phyloP scores from a whole-genome alignment of 2,329 filamentous ascomycete species.

The Pseudocercospora cruenta region DNA sequence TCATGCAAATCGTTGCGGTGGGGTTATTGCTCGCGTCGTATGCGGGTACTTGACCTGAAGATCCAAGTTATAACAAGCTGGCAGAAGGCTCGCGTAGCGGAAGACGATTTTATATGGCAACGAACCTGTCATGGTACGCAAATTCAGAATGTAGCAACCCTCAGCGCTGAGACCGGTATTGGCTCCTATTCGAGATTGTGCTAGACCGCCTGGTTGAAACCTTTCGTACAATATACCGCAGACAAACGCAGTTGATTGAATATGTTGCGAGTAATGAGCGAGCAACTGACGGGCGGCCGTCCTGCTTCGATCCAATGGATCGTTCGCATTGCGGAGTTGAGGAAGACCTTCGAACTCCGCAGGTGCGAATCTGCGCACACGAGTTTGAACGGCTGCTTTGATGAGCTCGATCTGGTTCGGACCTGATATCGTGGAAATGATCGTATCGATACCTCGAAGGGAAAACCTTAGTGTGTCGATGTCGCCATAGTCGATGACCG shows the following conservation, averaged over 20 bases:
- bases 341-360: conserved; percentile 74
- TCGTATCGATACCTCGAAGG: conserved; percentile 72
- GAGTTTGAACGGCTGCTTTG: conserved; percentile 66
- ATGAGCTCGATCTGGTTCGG: conserved; percentile 70
- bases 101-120: neutral
- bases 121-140: conserved; percentile 50
- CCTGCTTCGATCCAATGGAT: conserved; percentile 65
- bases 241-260: conserved; percentile 71
- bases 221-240: conserved; percentile 78
- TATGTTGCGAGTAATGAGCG: conserved; percentile 58
- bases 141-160: conserved; percentile 69
- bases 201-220: conserved; percentile 70
- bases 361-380: conserved; percentile 71
- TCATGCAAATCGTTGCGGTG: conserved; percentile 64
- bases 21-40: conserved; percentile 55
- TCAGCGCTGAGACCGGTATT: conserved; percentile 56
- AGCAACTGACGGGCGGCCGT: conserved; percentile 61
- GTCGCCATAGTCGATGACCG: conserved; percentile 69
- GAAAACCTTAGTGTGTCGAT: conserved; percentile 63
- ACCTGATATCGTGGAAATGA: conserved; percentile 74
- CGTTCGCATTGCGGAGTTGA: conserved; percentile 56
- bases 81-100: neutral
- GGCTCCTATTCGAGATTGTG: conserved; percentile 60
- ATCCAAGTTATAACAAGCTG: neutral
- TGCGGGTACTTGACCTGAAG: conserved; percentile 63